Percentiles rank a stretch among this genome's conserved stretches.
Conservation (phyloP, 139 green algal species). For the Dunaliella primolecta region DNA sequence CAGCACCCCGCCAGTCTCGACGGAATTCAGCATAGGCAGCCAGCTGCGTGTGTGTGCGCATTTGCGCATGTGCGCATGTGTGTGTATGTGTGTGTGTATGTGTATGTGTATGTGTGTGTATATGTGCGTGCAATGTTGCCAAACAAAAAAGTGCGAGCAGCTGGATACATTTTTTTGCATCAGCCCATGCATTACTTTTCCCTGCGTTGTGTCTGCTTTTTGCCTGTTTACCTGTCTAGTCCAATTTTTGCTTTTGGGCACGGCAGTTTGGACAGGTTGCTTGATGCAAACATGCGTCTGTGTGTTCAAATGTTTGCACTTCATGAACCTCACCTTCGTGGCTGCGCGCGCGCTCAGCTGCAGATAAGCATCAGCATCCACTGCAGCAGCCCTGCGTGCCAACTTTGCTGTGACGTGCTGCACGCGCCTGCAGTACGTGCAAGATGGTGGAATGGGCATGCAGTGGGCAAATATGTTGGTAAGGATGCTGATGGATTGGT, state of each 20-base stretch:
- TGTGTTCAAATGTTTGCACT: neutral
- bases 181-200: neutral
- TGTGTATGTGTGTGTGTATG: neutral
- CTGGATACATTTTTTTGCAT: neutral
- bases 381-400: slow-evolving; percentile 5
- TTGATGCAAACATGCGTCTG: neutral
- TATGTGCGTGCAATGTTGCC: neutral
- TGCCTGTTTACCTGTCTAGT: too few species aligned
- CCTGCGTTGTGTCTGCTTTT: neutral
- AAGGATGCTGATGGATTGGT: too few species aligned
- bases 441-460: neutral
- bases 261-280: too few species aligned
- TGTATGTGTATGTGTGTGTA: neutral
- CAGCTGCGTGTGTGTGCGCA: slow-evolving; percentile 26
- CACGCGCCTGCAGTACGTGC: neutral
- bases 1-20: slow-evolving; percentile 51
- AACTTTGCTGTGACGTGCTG: slow-evolving; percentile 24
- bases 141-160: neutral
- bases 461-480: neutral
- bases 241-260: too few species aligned
- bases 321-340: slow-evolving; percentile 20
- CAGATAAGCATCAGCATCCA: neutral
- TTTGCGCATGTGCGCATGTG: neutral
- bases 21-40: slow-evolving; percentile 54
- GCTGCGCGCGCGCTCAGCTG: slow-evolving; percentile 25